Evolutionary conservation across 192 early-diverging fungal species (phyloP), one percentile per base, ranked within the genome.

Genomic region (Martensiomyces pterosporus): DNA sequence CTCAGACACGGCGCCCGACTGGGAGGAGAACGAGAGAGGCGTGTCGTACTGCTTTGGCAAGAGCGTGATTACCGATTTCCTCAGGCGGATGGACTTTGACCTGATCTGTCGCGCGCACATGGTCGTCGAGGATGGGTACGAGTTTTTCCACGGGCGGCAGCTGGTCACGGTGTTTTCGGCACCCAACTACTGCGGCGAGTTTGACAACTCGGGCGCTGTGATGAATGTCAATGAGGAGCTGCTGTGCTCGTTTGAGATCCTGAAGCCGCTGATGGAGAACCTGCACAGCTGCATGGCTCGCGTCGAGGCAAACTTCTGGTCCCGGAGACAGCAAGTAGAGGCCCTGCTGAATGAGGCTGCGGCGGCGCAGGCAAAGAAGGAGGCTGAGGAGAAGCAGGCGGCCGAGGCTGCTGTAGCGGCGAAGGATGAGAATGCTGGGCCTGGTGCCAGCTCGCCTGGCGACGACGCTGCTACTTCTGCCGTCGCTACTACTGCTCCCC

Each of bases 71-170:
- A 76, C 79, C 45, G 87, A 86, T 37, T 97, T 97, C 57, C 57
- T 95, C 49, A 64, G 72, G 24, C 85, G 84, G 57, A 80, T 89
- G 64, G 90, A 97, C 55, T 82, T 97, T 56, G 94, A 97, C 54
- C 74, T 97, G 36, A 86, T 97, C 41, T 89, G 87, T 47, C 82
- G 91, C 19, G 92, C 94, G 3, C 94, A 97, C 69, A 89, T 91
- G 86, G 92, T 97, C 9, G 92, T 97, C 33, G 92, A 97, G 58
- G 92, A 92, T 65, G 93, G 93, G n/a, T 97, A 94, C 68, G 91
- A 97, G 77, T 97, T 97, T 51, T 97, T 93, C 73, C 81, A 85
- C 43, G 85, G 91, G 37, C 82, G 92, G 21, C 83, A 84, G 19
- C 67, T 97, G 49, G 94, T 97, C 2, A 97, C 94, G 4, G 79